Percentiles rank a stretch among this genome's conserved stretches.
phyloP scores from a whole-genome alignment of 345 rosid genomes.

The Rhodomyrtus tomentosa region DNA sequence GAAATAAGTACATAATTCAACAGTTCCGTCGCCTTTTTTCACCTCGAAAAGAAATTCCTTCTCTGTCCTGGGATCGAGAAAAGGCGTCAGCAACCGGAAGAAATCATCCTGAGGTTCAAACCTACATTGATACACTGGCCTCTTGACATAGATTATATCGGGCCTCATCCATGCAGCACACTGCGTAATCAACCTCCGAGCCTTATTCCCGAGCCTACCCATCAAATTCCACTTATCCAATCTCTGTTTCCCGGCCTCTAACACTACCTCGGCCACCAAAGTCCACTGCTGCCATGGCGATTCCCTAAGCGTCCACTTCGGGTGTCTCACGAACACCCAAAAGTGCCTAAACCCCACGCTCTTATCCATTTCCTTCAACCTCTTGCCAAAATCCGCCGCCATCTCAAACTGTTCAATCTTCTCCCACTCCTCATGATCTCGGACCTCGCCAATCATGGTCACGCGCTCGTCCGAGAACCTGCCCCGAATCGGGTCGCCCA shows the following conservation, averaged over 20 bases:
- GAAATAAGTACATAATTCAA: constrained; percentile 55
- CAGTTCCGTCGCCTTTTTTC: constrained; percentile 52
- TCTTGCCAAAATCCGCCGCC: constrained; percentile 60
- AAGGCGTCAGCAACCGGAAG: constrained; percentile 44
- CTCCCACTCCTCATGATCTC: constrained; percentile 73
- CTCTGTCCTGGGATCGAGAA: constrained; percentile 67
- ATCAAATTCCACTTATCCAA: constrained; percentile 92
- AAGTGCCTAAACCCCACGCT: constrained; percentile 59
- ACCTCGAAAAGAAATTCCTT: constrained; percentile 42
- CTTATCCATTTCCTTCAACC: constrained; percentile 49
- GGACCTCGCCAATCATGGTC: constrained; percentile 51
- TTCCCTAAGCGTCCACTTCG: constrained; percentile 69
- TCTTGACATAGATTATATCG: constrained; percentile 81
- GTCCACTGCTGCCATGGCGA: constrained; percentile 96
- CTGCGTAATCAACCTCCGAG: constrained; percentile 51
- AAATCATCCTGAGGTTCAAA: constrained; percentile 79
- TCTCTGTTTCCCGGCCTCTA: constrained; percentile 70
- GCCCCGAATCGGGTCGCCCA: constrained; percentile 84
- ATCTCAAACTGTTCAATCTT: constrained; percentile 80
- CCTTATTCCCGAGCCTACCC: constrained; percentile 77
- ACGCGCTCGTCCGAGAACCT: constrained; percentile 69
- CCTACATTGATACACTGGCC: constrained; percentile 83
- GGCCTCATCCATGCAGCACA: constrained; percentile 98
- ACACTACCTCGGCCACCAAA: constrained; percentile 67
- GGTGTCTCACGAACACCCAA: constrained; percentile 94